Evolutionary conservation across 257 asterid species (phyloP), one percentile per base, ranked within the genome.

Genomic region (Prunella vulgaris): DNA sequence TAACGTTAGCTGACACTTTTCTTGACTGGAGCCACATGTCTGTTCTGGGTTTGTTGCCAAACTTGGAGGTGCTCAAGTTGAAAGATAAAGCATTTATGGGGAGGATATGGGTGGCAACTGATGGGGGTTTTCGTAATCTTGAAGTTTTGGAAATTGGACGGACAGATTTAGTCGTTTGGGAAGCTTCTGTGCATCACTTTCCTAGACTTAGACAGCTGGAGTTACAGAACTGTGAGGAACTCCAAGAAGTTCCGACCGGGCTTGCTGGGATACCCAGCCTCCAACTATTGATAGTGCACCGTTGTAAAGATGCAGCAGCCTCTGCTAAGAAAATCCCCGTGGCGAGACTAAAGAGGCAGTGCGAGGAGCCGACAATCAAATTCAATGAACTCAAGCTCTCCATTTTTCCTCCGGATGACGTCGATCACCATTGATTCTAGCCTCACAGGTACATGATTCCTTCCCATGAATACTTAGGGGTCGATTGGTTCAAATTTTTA

Each of bases 11-110:
- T 0, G 82, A 67, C 4, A 79, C 86, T 2, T 73, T 65, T 69
- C 78, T 84, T 0, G 66, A 69, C 0, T 84, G 89, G 89, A 17
- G 24, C 0, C 70, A 82, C 20, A 75, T 84, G 78, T 10, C 74
- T 13, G 65, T 58, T 17, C 69, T 84, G 3, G 86, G 82, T 9
- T 18, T 58, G 72, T 32, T 79, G 56, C 70, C 68, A 18, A 70
- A 64, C 18, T 74, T 72, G 35, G 62, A 76, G 60, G 78, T 74
- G 35, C 79, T 82, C 60, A 80, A 69, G 42, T 4, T 79, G 74
- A 76, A 74, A 15, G 58, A 76, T 44, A 81, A 33, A 38, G 75
- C 81, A 22, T 68, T 84, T 52, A 60, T 28, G 35, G 88, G 88
- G 56, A 46, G 2, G 0, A 0, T 0, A 8, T 84, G 88, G 88